Conservation (phyloP, 2,329 filamentous ascomycete species). For the Torrubiella hemipterigena region DNA sequence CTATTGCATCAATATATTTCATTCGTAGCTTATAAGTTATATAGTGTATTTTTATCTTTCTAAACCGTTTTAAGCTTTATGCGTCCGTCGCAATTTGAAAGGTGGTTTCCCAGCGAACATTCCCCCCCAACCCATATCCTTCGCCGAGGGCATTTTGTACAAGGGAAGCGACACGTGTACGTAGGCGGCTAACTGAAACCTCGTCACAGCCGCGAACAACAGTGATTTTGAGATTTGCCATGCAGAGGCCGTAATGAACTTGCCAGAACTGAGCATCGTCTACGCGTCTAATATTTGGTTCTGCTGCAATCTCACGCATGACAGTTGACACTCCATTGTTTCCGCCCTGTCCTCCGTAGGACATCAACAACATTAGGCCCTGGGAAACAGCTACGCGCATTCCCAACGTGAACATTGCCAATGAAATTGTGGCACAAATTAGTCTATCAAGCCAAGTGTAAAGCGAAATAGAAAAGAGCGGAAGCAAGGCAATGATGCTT, state of each 20-base stretch:
- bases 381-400: conserved; percentile 73
- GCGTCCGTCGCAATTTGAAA: conserved; percentile 53
- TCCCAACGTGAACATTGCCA: conserved; percentile 82
- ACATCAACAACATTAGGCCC: conserved; percentile 93
- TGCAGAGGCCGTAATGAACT: conserved; percentile 91
- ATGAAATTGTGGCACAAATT: conserved; percentile 69
- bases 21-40: too few relatives aligned
- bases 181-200: conserved; percentile 57
- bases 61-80: background rate
- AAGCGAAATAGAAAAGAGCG: conserved; percentile 67
- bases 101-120: conserved; percentile 85
- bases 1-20: too few relatives aligned
- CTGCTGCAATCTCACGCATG: conserved; percentile 73
- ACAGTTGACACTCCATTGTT: conserved; percentile 53
- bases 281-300: conserved; percentile 62
- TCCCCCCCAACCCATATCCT: conserved; percentile 69
- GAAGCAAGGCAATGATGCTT: conserved; percentile 64
- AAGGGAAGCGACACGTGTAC: conserved; percentile 64
- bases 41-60: too few relatives aligned
- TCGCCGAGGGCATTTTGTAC: conserved; percentile 80
- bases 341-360: conserved; percentile 40
- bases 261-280: conserved; percentile 97
- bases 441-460: conserved; percentile 75
- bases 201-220: conserved; percentile 56
- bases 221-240: conserved; percentile 82